Percentiles rank a stretch among this genome's conserved stretches.
phyloP scores from a whole-genome alignment of 805 yeast genomes.

The Phaffomyces antillensis region DNA sequence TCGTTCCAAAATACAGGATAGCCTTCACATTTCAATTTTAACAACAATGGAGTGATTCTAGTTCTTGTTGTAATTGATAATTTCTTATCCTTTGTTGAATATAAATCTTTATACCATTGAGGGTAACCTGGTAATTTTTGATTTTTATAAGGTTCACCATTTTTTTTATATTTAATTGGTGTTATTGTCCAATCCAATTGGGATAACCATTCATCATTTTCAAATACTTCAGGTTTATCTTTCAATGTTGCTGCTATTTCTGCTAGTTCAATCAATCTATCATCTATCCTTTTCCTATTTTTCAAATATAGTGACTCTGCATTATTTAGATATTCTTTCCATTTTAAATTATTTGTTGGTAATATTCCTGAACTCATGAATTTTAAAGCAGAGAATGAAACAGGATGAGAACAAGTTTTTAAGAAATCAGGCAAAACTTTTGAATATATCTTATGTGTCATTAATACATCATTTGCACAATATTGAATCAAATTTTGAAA shows the following conservation, averaged over 20 bases:
- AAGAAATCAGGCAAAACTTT: slow-evolving; percentile 65
- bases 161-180: slow-evolving; percentile 54
- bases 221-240: slow-evolving; percentile 34
- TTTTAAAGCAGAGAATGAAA: slow-evolving; percentile 80
- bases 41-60: slow-evolving; percentile 66
- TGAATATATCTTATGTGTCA: slow-evolving; percentile 63
- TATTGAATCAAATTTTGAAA: slow-evolving; percentile 62
- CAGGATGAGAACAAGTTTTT: slow-evolving; percentile 82
- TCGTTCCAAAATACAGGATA: slow-evolving; percentile 79
- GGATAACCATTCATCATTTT: slow-evolving; percentile 77
- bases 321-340: slow-evolving; percentile 64
- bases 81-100: slow-evolving; percentile 30
- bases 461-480: slow-evolving; percentile 79
- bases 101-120: slow-evolving; percentile 75
- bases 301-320: slow-evolving; percentile 65
- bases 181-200: slow-evolving; percentile 84
- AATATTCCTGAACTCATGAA: slow-evolving; percentile 67
- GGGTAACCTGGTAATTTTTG: slow-evolving; percentile 90
- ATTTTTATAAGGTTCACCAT: slow-evolving; percentile 59
- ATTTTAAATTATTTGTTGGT: slow-evolving; percentile 58
- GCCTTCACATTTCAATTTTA: slow-evolving; percentile 79
- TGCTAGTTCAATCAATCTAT: slow-evolving; percentile 52
- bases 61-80: slow-evolving; percentile 65
- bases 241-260: slow-evolving; percentile 45
- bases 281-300: slow-evolving; percentile 48